Evolutionary conservation across 2,329 filamentous ascomycete genomes (phyloP).

Genomic region (Xylariaceae sp.): DNA sequence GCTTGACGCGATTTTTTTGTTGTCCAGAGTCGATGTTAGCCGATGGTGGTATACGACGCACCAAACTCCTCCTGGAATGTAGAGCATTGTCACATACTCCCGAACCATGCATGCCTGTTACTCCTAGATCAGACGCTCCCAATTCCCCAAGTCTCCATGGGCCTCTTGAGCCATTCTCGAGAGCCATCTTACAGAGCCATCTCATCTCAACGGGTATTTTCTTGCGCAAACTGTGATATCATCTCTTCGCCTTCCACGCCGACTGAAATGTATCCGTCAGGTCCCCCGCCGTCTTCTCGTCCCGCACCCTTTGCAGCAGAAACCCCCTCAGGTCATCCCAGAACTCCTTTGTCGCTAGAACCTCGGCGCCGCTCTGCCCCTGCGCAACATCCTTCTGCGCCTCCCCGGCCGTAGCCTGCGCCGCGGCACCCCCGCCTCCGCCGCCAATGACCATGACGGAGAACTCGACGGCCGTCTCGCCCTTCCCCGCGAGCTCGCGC

Average conservation of each 20-base stretch:
- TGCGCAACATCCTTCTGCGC: constrained; percentile 39
- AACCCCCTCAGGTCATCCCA: constrained; percentile 83
- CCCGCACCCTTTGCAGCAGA: constrained; percentile 68
- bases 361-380: constrained; percentile 47
- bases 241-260: constrained; percentile 54
- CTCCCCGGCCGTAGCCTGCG: constrained; percentile 30
- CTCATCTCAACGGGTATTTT: too few relatives aligned
- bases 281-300: constrained; percentile 57
- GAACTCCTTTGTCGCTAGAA: constrained; percentile 66
- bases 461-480: constrained; percentile 57
- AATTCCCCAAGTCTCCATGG: too few relatives aligned
- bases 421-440: constrained; percentile 55
- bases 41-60: constrained; percentile 24
- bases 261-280: constrained; percentile 60
- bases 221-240: too few relatives aligned
- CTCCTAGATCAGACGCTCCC: too few relatives aligned
- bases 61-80: constrained; percentile 22
- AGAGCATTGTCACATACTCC: constrained; percentile 18
- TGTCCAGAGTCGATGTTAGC: constrained; percentile 27
- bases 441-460: constrained; percentile 82
- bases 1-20: constrained; percentile 24
- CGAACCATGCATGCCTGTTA: constrained; percentile 8
- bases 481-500: constrained; percentile 57
- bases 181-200: too few relatives aligned
- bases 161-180: too few relatives aligned